Conservation (phyloP, 2,329 filamentous ascomycete genomes). For the Nigrospora sphaerica region DNA sequence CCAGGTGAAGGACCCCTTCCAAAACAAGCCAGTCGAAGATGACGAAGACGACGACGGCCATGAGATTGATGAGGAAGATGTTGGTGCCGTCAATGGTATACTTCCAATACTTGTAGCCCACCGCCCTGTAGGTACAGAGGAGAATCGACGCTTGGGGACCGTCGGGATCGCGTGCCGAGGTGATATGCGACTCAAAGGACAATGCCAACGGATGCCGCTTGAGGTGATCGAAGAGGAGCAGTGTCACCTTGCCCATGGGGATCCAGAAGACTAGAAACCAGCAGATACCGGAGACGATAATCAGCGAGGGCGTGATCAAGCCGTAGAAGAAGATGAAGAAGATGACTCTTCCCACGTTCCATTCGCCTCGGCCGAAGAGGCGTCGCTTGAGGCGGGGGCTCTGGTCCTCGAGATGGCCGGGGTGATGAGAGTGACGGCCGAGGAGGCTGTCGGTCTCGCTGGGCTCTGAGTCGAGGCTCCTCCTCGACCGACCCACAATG, state of each 20-base stretch:
- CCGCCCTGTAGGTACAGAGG: slow-evolving; percentile 93
- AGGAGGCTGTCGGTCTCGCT: slow-evolving; percentile 88
- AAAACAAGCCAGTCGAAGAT: slow-evolving; percentile 89
- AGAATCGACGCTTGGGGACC: slow-evolving; percentile 78
- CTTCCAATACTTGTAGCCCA: slow-evolving; percentile 96
- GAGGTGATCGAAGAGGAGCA: slow-evolving; percentile 84
- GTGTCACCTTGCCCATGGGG: slow-evolving; percentile 93
- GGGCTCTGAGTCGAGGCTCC: slow-evolving; percentile 77
- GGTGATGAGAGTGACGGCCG: slow-evolving; percentile 55
- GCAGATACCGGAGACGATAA: slow-evolving; percentile 80
- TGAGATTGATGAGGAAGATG: slow-evolving; percentile 96
- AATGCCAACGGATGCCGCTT: slow-evolving; percentile 87
- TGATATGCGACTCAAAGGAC: slow-evolving; percentile 83
- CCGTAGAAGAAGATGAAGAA: slow-evolving; percentile 98
- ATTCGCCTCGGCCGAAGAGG: slow-evolving; percentile 89
- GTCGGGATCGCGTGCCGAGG: slow-evolving; percentile 63
- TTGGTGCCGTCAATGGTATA: slow-evolving; percentile 98
- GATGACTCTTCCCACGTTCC: slow-evolving; percentile 88
- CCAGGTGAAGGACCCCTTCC: slow-evolving; percentile 57
- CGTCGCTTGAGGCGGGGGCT: slow-evolving; percentile 60
- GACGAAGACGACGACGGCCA: slow-evolving; percentile 87
- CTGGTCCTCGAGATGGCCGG: slow-evolving; percentile 51
- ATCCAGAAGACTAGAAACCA: slow-evolving; percentile 98
- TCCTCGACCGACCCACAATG: slow-evolving; percentile 76
- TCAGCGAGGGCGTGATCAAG: slow-evolving; percentile 76